Percentiles rank a stretch among this genome's conserved stretches.
These are phyloP conservation scores for Nectriaceae sp. DNA, from an alignment of 2,329 filamentous ascomycete genomes.

Conservation along the genomic window DNA sequence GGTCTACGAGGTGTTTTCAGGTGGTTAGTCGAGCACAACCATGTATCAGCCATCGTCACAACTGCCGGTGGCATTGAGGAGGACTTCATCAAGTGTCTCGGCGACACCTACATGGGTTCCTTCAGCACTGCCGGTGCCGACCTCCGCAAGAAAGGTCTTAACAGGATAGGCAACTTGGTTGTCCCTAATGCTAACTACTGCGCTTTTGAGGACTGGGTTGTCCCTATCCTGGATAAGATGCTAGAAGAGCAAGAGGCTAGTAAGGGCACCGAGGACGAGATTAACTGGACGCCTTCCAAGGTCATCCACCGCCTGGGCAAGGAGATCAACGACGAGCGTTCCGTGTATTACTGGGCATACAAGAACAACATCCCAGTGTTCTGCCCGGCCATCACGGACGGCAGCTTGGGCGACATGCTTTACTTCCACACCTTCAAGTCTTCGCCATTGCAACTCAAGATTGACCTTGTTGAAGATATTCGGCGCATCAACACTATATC, in stretches of 20 bases:
- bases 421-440: conserved; percentile 97
- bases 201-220: conserved; percentile 95
- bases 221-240: conserved; percentile 94
- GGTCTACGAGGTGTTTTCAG: conserved; percentile 88
- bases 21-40: conserved; percentile 89
- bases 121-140: conserved; percentile 77
- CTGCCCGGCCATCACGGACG: conserved; percentile 93
- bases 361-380: conserved; percentile 97
- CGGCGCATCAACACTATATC: conserved; percentile 90
- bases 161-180: conserved; percentile 92
- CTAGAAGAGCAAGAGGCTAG: conserved; percentile 87
- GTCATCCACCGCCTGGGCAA: conserved; percentile 87
- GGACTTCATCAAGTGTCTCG: conserved; percentile 97
- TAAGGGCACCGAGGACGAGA: conserved; percentile 66
- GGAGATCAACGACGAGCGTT: conserved; percentile 90
- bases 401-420: conserved; percentile 94
- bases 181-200: conserved; percentile 97
- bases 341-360: conserved; percentile 96
- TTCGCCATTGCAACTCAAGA: conserved; percentile 75
- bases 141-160: conserved; percentile 82
- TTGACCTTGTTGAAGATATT: conserved; percentile 95
- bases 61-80: conserved; percentile 96
- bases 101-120: conserved; percentile 86
- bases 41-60: conserved; percentile 91
- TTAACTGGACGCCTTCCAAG: conserved; percentile 92